Evolutionary conservation across 2,329 filamentous ascomycete genomes (phyloP), one percentile per base, ranked within the genome.

Genomic region (Phaeosphaeriaceae sp.): DNA sequence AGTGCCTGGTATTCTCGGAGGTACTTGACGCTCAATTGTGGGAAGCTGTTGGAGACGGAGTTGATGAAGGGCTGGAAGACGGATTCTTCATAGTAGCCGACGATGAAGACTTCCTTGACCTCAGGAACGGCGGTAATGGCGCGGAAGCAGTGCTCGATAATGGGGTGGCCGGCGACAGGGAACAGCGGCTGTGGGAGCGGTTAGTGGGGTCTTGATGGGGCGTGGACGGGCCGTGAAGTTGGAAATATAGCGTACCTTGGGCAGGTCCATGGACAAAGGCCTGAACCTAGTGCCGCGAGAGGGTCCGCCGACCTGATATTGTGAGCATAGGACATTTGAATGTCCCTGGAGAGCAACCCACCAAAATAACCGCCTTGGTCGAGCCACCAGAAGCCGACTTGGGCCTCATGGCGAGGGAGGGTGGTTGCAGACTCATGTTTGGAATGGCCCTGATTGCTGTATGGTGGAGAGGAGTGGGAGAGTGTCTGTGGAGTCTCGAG

Each of bases 21-120:
- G 82, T 99, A 99, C 79, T 93, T 92, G 81, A 98, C 92, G 71
- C 89, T 88, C 72, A 98, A 88, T 75, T 92, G 87, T 53, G 93
- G 92, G 82, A 96, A 96, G 76, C 92, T 90, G 78, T 87, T 87
- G 60, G 88, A 84, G 60, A 93, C 88, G 76, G 96, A 91, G 81
- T 96, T 97, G 84, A 98, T 96, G 82, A 98, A 98, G 81, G 97
- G 93, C 74, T 93, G 91, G 86, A 98, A 97, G 72, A 98, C 92
- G 46, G 88, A 86, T 83, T 98, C 95, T 78, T 99, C 95, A 80
- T 98, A 99, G 87, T 99, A 99, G 75, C 95, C 95, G 75, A 99
- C 96, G 74, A 99, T 89, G 83, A 95, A 93, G 71, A 99, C 94
- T 81, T 99, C 95, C 76, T 93, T 91, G 79, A 99, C 92, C 74